Base-by-base conservation (phyloP, 1,139 yeast species). In the Suhomyces guaymorum region DNA sequence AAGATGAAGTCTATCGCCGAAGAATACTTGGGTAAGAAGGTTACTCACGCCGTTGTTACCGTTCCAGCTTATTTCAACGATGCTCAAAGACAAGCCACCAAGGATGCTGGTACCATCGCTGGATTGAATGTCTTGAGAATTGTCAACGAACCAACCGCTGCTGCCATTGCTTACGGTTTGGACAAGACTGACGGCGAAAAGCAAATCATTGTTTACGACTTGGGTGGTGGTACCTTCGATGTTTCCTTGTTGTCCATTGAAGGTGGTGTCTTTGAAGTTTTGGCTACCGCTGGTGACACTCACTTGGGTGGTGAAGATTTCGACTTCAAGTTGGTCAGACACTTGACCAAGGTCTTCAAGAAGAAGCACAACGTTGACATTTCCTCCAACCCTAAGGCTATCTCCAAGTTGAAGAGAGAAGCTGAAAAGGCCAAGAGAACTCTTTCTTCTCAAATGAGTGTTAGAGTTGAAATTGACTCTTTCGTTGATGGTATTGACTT, bases 51-150 rank as follows among this genome's bases (percentile, higher is more conserved):
- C 25, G 97, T 89, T 48, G 95, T 89, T 47, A 89, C 97, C 31
- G 97, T 90, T 39, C 97, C 97, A 39, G 97, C 97, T 38, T 90
- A 90, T 71, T 90, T 90, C 74, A 92, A 90, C 66, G 97, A 90
- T 68, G 95, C 97, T 41, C 97, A 90, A 73, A 84, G 97, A 75
- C 97, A 90, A 68, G 97, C 97, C 44, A 90, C 97, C 47, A 89
- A 90, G 74, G 97, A 89, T 65, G 97, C 97, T 37, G 97, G 97
- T 73, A 77, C 87, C 43, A 90, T 90, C 74, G 95, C 97, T 30
- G 97, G 97, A 53, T 78, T 90, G 59, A 88, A 86, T 56, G 95
- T 90, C 41, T 77, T 89, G 59, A 84, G 97, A 73, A 89, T 90
- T 59, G 95, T 90, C 51, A 90, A 90, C 65, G 97, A 90, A 74